Conservation (phyloP, 768 basidiomycete genomes). For the Glaciozyma antarctica region DNA sequence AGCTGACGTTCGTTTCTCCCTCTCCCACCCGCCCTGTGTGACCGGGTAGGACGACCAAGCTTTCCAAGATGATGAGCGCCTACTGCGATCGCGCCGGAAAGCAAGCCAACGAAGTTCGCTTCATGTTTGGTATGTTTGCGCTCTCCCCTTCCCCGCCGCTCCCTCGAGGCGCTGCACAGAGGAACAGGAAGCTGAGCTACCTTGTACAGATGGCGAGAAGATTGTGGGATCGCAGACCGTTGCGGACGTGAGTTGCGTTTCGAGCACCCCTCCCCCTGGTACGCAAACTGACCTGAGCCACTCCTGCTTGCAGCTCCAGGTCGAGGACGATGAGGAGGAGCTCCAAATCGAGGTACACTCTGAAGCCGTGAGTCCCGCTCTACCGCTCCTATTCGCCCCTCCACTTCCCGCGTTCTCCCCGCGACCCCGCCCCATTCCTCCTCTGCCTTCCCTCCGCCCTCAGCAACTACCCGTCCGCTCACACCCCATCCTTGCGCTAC, state of each 20-base stretch:
- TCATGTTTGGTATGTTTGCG: conserved; percentile 25
- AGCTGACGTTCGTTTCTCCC: not conserved
- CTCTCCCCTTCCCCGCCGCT: not conserved
- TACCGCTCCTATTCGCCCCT: not conserved
- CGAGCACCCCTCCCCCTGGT: not conserved
- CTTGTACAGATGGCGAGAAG: conserved; percentile 14
- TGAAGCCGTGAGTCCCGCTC: conserved; percentile 24
- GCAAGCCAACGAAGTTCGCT: conserved; percentile 20
- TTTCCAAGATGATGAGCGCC: conserved; percentile 31
- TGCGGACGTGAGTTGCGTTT: not conserved
- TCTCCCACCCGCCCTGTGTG: too few relatives aligned
- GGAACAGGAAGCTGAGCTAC: not conserved
- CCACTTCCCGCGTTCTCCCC: not conserved
- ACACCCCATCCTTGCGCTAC: not conserved
- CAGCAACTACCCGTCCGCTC: not conserved
- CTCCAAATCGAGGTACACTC: conserved; percentile 24
- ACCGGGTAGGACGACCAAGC: conserved; percentile 23
- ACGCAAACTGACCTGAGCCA: not conserved
- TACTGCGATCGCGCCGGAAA: conserved; percentile 32
- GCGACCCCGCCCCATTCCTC: not conserved
- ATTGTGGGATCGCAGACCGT: conserved; percentile 8
- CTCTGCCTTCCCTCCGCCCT: not conserved
- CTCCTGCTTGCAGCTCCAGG: conserved; percentile 16
- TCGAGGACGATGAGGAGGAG: conserved; percentile 29
- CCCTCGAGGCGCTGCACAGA: too few relatives aligned